phyloP scores from a whole-genome alignment of 306 rosid species.

The Vigna hirtella region DNA sequence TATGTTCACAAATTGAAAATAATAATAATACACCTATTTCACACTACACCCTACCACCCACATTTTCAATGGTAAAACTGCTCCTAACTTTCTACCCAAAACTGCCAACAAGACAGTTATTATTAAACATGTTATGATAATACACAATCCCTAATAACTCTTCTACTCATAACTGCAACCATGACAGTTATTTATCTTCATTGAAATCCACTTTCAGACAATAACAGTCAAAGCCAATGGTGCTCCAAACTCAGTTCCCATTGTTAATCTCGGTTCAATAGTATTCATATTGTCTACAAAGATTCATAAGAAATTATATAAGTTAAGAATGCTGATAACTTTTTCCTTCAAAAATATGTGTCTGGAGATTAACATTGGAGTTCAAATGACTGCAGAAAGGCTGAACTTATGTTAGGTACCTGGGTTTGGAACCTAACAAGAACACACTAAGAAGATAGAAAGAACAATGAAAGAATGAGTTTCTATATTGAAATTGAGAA shows the following conservation, averaged over 20 bases:
- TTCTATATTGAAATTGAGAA: too few species aligned
- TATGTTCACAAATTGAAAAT: neutral
- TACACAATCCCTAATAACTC: neutral
- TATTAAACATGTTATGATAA: neutral
- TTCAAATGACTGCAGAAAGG: slow-evolving; percentile 4
- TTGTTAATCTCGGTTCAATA: neutral
- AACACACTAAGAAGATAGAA: too few species aligned
- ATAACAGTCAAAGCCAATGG: neutral
- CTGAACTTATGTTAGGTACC: neutral
- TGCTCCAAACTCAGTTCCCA: neutral
- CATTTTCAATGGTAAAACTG: neutral
- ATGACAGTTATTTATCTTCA: neutral
- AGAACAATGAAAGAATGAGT: too few species aligned
- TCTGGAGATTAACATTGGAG: slow-evolving; percentile 4
- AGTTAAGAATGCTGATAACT: neutral
- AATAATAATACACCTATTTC: neutral
- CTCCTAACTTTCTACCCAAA: neutral
- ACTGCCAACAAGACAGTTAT: neutral
- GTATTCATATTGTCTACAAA: slow-evolving; percentile 26
- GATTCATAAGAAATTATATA: slow-evolving; percentile 2
- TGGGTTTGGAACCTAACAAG: too few species aligned
- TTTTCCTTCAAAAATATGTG: neutral
- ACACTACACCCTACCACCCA: neutral
- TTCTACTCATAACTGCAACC: neutral
- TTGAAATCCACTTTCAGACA: neutral